These are phyloP conservation scores for Xylaria intraflava DNA, from an alignment of 495 filamentous ascomycete genomes.

Conservation along the genomic window DNA sequence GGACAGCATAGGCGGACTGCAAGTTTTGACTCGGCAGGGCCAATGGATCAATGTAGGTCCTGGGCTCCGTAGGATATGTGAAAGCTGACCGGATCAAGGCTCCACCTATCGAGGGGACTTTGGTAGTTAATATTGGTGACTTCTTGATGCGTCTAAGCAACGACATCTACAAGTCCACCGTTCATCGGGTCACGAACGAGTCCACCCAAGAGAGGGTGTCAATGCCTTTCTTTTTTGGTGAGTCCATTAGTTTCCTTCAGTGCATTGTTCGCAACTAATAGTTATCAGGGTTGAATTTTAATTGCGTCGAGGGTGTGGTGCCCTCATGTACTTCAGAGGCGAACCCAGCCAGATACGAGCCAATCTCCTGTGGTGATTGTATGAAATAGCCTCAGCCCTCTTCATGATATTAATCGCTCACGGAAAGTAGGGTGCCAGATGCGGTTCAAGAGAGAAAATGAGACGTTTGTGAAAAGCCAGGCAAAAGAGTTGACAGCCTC, in stretches of 20 bases:
- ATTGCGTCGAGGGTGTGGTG: slow-evolving; percentile 43
- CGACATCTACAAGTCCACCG: slow-evolving; percentile 52
- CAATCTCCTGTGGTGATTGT: slow-evolving; percentile 49
- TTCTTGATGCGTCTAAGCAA: slow-evolving; percentile 58
- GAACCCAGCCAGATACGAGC: slow-evolving; percentile 50
- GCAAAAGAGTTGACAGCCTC: slow-evolving; percentile 22
- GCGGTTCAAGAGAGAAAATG: slow-evolving; percentile 31
- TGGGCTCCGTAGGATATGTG: not conserved
- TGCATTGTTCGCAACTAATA: not conserved
- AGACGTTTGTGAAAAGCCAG: slow-evolving; percentile 27
- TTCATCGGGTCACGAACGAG: slow-evolving; percentile 51
- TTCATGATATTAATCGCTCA: slow-evolving; percentile 1
- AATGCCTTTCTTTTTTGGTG: slow-evolving; percentile 58
- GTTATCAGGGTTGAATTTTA: slow-evolving; percentile 38
- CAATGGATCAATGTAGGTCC: slow-evolving; percentile 46
- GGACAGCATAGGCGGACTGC: slow-evolving; percentile 46
- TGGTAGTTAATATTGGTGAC: slow-evolving; percentile 62
- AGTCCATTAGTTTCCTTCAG: not conserved
- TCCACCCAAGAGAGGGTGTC: slow-evolving; percentile 43
- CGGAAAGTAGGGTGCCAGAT: slow-evolving; percentile 29
- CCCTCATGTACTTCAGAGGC: slow-evolving; percentile 47
- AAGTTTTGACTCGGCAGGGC: slow-evolving; percentile 45
- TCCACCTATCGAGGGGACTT: slow-evolving; percentile 48
- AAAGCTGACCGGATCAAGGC: slow-evolving; percentile 17
- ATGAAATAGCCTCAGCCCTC: slow-evolving; percentile 7